These are phyloP conservation scores for Colletotrichum coccodes DNA, from an alignment of 2,329 filamentous ascomycete species.

Conservation along the genomic window DNA sequence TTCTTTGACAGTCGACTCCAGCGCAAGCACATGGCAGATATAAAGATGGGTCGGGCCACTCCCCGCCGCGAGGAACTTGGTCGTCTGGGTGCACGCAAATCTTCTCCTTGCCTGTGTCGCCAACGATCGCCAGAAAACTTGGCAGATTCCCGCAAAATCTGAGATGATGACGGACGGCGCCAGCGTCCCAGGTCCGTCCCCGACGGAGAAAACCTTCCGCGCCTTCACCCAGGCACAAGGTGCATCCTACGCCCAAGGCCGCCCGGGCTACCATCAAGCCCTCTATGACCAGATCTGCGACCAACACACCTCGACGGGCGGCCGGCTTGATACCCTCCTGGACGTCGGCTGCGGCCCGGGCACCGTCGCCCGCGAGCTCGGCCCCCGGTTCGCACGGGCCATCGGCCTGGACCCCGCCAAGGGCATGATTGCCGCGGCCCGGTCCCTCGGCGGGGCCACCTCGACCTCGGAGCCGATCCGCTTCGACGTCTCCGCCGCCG, in stretches of 20 bases:
- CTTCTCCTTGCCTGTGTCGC: too few relatives aligned
- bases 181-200: background rate
- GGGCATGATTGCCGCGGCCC: conserved; percentile 63
- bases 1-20: background rate
- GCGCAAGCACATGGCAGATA: background rate
- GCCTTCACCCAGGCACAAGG: conserved; percentile 55
- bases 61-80: background rate
- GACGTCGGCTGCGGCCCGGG: conserved; percentile 70
- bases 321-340: conserved; percentile 52
- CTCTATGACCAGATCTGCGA: conserved; percentile 59
- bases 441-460: conserved; percentile 44
- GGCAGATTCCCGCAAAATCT: background rate
- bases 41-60: conserved; percentile 9
- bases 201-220: conserved; percentile 51
- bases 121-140: background rate
- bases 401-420: conserved; percentile 62
- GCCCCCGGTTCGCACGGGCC: conserved; percentile 54
- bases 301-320: conserved; percentile 57
- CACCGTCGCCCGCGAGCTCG: conserved; percentile 55
- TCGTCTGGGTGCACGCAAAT: background rate
- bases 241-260: conserved; percentile 52
- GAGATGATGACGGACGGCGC: conserved; percentile 10
- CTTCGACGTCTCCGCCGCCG: conserved; percentile 55
- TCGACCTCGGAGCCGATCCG: conserved; percentile 43
- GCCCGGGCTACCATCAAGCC: conserved; percentile 52